Conservation (phyloP, 495 filamentous ascomycete species). For the Xylaria curta region DNA sequence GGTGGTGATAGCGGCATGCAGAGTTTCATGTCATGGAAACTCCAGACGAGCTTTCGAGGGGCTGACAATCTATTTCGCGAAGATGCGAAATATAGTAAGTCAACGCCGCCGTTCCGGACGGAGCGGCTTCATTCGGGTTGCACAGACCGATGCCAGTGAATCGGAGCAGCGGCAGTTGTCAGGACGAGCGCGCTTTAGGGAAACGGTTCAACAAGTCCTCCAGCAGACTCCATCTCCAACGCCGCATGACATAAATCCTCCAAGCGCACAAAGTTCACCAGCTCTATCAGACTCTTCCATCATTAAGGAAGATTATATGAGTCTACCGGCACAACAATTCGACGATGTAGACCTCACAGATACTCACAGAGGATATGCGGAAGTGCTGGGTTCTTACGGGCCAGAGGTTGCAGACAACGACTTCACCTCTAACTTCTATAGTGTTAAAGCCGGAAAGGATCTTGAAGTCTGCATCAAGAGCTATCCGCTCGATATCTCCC, state of each 20-base stretch:
- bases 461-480: slow-evolving; percentile 30
- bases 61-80: neutral
- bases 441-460: slow-evolving; percentile 31
- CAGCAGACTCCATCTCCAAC: slow-evolving; percentile 13
- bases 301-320: slow-evolving; percentile 29
- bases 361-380: slow-evolving; percentile 12
- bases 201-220: slow-evolving; percentile 33
- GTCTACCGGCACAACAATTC: slow-evolving; percentile 30
- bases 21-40: neutral
- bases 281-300: slow-evolving; percentile 34
- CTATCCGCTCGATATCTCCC: slow-evolving; percentile 20
- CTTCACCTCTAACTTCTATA: slow-evolving; percentile 26
- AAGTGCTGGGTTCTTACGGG: slow-evolving; percentile 24
- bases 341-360: slow-evolving; percentile 31
- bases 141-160: slow-evolving; percentile 30
- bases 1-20: neutral
- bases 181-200: slow-evolving; percentile 26
- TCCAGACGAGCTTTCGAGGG: neutral
- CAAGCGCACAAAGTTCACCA: slow-evolving; percentile 26
- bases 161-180: slow-evolving; percentile 23
- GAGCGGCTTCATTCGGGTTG: slow-evolving; percentile 30
- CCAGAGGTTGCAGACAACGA: slow-evolving; percentile 26
- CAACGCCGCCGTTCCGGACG: slow-evolving; percentile 9
- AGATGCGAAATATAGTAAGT: slow-evolving; percentile 10
- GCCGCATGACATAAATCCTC: neutral